Conservation (phyloP, 2,329 filamentous ascomycete genomes). For the Aotearoamyces nothofagi region DNA sequence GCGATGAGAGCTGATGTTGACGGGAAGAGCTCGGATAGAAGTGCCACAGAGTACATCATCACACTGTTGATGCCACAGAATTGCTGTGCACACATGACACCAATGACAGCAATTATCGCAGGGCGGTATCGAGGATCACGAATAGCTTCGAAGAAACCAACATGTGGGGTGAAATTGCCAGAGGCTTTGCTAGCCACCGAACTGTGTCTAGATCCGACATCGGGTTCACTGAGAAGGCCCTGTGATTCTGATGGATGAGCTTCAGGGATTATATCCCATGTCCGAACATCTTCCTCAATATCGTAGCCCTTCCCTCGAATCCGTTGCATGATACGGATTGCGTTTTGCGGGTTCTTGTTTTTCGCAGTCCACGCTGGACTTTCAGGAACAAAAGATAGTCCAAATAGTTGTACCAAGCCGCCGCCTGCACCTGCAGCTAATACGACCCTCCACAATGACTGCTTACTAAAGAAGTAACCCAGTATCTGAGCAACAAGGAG, state of each 20-base stretch:
- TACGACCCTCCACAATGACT: conserved; percentile 69
- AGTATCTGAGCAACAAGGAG: conserved; percentile 73
- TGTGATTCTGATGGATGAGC: conserved; percentile 13
- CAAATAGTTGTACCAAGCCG: conserved; percentile 49
- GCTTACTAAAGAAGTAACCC: conserved; percentile 76
- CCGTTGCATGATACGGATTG: conserved; percentile 53
- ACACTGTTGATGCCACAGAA: conserved; percentile 92
- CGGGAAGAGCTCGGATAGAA: conserved; percentile 68
- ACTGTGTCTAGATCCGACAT: conserved; percentile 8
- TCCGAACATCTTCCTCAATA: conserved; percentile 57
- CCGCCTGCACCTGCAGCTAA: conserved; percentile 58
- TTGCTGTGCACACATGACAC: conserved; percentile 87
- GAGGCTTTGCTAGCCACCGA: conserved; percentile 14
- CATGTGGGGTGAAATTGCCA: conserved; percentile 20
- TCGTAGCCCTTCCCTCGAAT: conserved; percentile 58
- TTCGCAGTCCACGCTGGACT: conserved; percentile 77
- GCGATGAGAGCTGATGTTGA: conserved; percentile 72
- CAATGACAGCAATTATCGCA: conserved; percentile 69
- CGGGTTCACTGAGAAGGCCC: conserved; percentile 11
- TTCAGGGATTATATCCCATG: conserved; percentile 31
- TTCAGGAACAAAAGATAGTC: conserved; percentile 67
- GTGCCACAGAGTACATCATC: conserved; percentile 94
- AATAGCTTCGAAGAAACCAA: conserved; percentile 51
- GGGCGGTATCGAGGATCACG: conserved; percentile 52
- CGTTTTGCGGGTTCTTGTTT: conserved; percentile 41